Percentiles rank a stretch among this genome's conserved stretches.
Conservation (phyloP, 179 eudicot genomes). For the Dionaea muscipula region DNA sequence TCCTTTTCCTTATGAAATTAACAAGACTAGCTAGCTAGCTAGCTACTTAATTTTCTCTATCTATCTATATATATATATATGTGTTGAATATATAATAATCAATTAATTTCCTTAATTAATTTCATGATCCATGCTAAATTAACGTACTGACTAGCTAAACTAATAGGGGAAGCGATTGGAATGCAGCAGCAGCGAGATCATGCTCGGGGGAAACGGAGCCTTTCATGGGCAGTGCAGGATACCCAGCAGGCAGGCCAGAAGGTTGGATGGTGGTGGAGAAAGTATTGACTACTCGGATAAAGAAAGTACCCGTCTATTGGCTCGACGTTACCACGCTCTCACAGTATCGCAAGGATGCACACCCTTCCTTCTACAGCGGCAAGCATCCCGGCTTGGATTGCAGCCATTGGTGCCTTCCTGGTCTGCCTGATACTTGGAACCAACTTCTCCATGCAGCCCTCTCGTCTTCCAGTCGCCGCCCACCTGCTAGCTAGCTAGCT, state of each 20-base stretch:
- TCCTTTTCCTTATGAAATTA: too few relatives aligned
- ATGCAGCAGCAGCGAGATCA: slow-evolving; percentile 40
- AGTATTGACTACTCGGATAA: slow-evolving; percentile 46
- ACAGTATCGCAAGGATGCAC: slow-evolving; percentile 52
- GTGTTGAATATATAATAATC: too few relatives aligned
- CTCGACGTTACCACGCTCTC: slow-evolving; percentile 56
- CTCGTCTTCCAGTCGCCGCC: slow-evolving; percentile 13
- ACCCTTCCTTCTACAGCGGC: slow-evolving; percentile 47
- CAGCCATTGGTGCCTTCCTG: slow-evolving; percentile 87
- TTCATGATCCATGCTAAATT: too few relatives aligned
- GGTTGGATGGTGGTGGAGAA: slow-evolving; percentile 41
- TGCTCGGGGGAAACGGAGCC: slow-evolving; percentile 50
- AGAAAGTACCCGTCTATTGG: slow-evolving; percentile 53
- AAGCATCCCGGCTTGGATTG: slow-evolving; percentile 37
- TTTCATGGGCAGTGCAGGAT: slow-evolving; percentile 31
- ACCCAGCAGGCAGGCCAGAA: slow-evolving; percentile 51
- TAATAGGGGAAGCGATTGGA: slow-evolving; percentile 69
- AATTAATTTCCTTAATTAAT: too few relatives aligned
- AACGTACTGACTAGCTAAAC: too few relatives aligned
- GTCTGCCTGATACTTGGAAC: slow-evolving; percentile 77
- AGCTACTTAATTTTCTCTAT: neutral
- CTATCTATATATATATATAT: too few relatives aligned
- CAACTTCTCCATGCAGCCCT: slow-evolving; percentile 50
- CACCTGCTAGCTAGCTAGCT: too few relatives aligned
- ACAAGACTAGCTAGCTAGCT: neutral